Evolutionary conservation across 345 rosid species (phyloP), one percentile per base, ranked within the genome.

Genomic region (Pelargonium nanum): DNA sequence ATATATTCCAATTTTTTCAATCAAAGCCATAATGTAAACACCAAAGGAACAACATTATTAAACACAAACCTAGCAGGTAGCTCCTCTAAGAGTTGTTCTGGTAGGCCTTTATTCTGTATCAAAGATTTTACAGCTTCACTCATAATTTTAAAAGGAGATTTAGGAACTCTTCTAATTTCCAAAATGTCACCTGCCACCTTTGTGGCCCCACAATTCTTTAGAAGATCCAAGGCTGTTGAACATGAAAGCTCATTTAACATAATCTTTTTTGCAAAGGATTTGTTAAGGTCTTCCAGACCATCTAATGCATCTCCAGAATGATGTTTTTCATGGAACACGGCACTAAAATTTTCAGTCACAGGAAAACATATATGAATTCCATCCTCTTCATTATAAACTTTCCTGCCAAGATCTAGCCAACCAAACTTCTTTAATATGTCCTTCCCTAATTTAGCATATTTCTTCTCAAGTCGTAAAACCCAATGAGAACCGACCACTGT

Each of bases 341-440:
- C 72, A 76, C 60, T 69, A 61, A 92, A 87, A 20, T 66, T 78
- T 64, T 81, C 78, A 19, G 80, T 89, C 77, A 92, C 82, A 4
- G 96, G 98, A 74, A 92, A 89, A 74, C 83, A 87, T 48, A 89
- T 79, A 62, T 65, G 75, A 48, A 72, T 65, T 54, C 88, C 86
- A 68, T 81, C 79, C 54, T 68, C 77, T 59, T 52, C 57, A 34
- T 81, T 70, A 60, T 72, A 77, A 44, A 75, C 88, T 66, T 89
- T 92, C 70, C 96, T 89, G 64, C 75, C 75, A 51, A 78, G 86
- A 72, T 89, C 94, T 74, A 92, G 74, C 98, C 98, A 92, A 56
- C 96, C 86, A 54, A 82, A 83, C 62, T 67, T 85, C 82, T 87
- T 92, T 76, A 92, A 70, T 6, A 84, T 70, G 77, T 87, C 98